Conservation (phyloP, 306 rosid species). For the Glycyrrhiza uralensis region DNA sequence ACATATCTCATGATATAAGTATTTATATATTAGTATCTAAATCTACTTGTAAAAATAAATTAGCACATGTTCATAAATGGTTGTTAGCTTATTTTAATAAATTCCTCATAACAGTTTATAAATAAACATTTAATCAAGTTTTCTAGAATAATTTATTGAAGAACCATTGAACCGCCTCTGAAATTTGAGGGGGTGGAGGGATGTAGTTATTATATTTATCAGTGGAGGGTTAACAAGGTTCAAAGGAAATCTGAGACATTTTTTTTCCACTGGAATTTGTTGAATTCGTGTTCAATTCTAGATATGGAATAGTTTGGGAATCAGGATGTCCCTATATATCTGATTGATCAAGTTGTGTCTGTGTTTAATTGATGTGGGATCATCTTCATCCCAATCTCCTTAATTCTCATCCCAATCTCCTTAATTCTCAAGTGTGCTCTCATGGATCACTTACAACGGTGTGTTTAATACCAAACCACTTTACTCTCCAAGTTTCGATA, state of each 20-base stretch:
- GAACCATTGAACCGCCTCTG: no score
- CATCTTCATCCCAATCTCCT: background rate
- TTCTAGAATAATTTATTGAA: no score
- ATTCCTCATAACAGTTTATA: no score
- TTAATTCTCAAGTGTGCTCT: background rate
- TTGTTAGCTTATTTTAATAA: no score
- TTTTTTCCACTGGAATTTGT: background rate
- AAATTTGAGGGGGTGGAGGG: no score
- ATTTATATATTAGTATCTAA: no score
- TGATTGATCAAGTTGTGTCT: background rate
- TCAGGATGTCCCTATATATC: background rate
- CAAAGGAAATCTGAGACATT: background rate
- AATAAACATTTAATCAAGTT: no score
- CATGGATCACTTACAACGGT: background rate
- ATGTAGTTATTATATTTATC: background rate
- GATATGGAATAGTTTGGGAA: slow-evolving; percentile 3
- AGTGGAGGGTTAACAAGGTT: background rate
- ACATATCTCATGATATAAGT: no score
- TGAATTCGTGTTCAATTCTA: background rate
- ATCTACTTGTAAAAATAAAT: no score
- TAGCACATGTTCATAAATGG: no score
- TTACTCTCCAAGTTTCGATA: background rate
- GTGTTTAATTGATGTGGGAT: slow-evolving; percentile 10
- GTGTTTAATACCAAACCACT: background rate
- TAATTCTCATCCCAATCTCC: background rate